phyloP scores from a whole-genome alignment of 2,329 filamentous ascomycete species.

The Pestalotiopsis sp. region DNA sequence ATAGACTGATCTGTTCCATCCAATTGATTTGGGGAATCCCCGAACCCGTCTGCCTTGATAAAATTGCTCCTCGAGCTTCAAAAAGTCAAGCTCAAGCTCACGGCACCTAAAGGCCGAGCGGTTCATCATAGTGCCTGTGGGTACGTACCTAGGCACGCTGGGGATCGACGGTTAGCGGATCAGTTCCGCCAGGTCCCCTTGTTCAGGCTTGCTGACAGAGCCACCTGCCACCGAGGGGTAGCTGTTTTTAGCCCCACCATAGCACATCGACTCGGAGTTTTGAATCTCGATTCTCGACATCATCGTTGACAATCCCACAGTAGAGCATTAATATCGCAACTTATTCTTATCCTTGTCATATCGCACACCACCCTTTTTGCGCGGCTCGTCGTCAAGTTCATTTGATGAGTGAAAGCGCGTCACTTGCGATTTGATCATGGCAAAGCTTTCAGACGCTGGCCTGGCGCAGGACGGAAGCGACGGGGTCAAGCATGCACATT shows the following conservation, averaged over 20 bases:
- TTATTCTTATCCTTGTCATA: neutral
- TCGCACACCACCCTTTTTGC: neutral
- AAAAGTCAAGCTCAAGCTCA: neutral
- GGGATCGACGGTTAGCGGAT: neutral
- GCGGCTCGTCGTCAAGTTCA: neutral
- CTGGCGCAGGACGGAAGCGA: slow-evolving; percentile 19
- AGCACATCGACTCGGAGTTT: neutral
- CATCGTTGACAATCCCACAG: neutral
- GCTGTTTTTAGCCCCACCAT: slow-evolving; percentile 2
- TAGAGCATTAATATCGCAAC: neutral
- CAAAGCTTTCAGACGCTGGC: slow-evolving; percentile 14
- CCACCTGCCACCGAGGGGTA: slow-evolving; percentile 3
- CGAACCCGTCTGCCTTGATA: neutral
- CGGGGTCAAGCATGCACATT: slow-evolving; percentile 30
- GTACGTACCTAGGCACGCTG: neutral
- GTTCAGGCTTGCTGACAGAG: neutral
- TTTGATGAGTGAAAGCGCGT: neutral
- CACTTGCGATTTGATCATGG: slow-evolving; percentile 17
- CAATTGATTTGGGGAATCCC: neutral
- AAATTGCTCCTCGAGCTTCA: neutral
- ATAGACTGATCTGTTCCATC: neutral
- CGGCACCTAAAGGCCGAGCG: neutral
- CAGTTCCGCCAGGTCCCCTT: neutral
- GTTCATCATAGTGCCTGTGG: neutral
- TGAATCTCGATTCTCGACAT: neutral